Percentiles rank a stretch among this genome's conserved stretches.
Conservation (phyloP, 1,284 basidiomycete species). For the Moesziomyces sp. region DNA sequence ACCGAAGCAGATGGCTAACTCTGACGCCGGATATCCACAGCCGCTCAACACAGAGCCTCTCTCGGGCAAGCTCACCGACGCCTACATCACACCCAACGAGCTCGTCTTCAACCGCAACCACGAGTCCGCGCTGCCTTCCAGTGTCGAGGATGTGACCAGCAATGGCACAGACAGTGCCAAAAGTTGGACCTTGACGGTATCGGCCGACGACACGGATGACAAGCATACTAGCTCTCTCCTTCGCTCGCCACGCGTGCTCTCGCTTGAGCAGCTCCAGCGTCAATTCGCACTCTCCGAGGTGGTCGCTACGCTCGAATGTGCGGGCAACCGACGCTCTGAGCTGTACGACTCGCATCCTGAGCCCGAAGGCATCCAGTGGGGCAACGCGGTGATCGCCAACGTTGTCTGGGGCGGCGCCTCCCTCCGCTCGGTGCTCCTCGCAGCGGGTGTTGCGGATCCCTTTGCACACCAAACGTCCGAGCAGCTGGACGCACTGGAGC, state of each 20-base stretch:
- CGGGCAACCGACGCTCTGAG: slow-evolving; percentile 51
- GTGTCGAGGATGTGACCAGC: slow-evolving; percentile 1
- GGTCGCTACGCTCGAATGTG: slow-evolving; percentile 51
- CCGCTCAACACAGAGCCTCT: slow-evolving; percentile 52
- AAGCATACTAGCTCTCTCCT: neutral
- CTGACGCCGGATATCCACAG: neutral
- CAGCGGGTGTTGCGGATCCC: slow-evolving; percentile 40
- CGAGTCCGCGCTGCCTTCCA: slow-evolving; percentile 14
- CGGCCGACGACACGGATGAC: slow-evolving; percentile 12
- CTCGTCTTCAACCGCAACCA: slow-evolving; percentile 54
- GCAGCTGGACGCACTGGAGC: slow-evolving; percentile 13
- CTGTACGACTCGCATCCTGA: slow-evolving; percentile 23
- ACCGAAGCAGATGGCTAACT: neutral
- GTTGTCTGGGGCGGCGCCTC: slow-evolving; percentile 45
- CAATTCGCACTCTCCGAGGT: slow-evolving; percentile 17
- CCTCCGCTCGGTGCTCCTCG: slow-evolving; percentile 35
- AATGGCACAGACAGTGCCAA: neutral
- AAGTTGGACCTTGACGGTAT: slow-evolving; percentile 24
- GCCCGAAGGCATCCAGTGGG: slow-evolving; percentile 53
- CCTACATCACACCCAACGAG: slow-evolving; percentile 44
- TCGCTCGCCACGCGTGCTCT: neutral
- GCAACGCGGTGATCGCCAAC: slow-evolving; percentile 48
- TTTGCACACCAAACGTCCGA: slow-evolving; percentile 27
- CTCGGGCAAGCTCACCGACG: slow-evolving; percentile 11
- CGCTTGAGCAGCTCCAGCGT: slow-evolving; percentile 22